Evolutionary conservation across 2,329 filamentous ascomycete genomes (phyloP).

Genomic region (Akanthomyces dipterigenus): DNA sequence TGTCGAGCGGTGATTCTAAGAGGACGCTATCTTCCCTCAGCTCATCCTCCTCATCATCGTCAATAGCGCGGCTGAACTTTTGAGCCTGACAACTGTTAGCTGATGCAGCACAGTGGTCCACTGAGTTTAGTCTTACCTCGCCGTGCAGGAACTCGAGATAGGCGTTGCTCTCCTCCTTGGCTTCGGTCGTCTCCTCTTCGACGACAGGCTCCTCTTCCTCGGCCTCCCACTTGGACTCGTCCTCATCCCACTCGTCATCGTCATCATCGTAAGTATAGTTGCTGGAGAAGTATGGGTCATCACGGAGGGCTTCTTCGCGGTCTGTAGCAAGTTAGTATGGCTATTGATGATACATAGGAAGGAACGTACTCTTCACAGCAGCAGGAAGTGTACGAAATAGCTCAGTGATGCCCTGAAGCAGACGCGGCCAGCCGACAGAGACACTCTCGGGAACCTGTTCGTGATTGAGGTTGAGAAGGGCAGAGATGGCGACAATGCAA

Average conservation of each 20-base stretch:
- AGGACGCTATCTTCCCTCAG: slow-evolving; percentile 88
- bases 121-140: slow-evolving; percentile 51
- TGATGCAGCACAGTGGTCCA: not conserved
- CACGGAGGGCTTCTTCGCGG: slow-evolving; percentile 84
- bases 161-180: slow-evolving; percentile 83
- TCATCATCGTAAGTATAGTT: slow-evolving; percentile 61
- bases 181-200: slow-evolving; percentile 57
- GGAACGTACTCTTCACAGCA: slow-evolving; percentile 69
- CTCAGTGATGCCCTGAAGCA: slow-evolving; percentile 80
- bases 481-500: slow-evolving; percentile 86
- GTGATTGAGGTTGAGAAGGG: slow-evolving; percentile 71
- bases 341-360: not conserved
- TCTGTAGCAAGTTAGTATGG: slow-evolving; percentile 42
- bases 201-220: slow-evolving; percentile 60
- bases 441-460: slow-evolving; percentile 87
- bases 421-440: slow-evolving; percentile 87
- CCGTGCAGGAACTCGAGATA: slow-evolving; percentile 95
- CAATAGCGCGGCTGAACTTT: slow-evolving; percentile 67
- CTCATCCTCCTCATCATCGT: slow-evolving; percentile 73
- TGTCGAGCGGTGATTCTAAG: slow-evolving; percentile 89
- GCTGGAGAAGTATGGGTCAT: slow-evolving; percentile 70
- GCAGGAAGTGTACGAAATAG: slow-evolving; percentile 87
- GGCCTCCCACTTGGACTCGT: slow-evolving; percentile 73
- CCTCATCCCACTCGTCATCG: slow-evolving; percentile 77
- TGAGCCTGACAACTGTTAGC: slow-evolving; percentile 53